These are phyloP conservation scores for Tripterygium wilfordii DNA, from an alignment of 177 flowering plant species.

Conservation along the genomic window DNA sequence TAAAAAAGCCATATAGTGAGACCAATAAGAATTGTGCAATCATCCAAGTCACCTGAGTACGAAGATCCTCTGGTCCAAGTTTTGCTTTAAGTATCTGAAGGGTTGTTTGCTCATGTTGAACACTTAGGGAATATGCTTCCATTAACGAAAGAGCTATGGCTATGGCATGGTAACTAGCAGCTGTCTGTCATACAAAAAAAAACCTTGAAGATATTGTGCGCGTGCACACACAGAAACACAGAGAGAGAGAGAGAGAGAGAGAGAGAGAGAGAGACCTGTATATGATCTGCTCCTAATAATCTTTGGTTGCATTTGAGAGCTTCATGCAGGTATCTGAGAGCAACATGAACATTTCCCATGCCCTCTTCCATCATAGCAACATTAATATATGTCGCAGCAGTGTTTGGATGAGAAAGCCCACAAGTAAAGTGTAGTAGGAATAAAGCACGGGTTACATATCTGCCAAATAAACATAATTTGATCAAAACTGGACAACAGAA, in stretches of 20 bases:
- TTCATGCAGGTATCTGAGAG: conserved; percentile 94
- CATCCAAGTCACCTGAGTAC: conserved; percentile 87
- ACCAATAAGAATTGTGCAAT: no score
- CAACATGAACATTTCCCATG: conserved; percentile 89
- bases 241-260: conserved; percentile 11
- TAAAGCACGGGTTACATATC: conserved; percentile 94
- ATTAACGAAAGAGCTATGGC: conserved; percentile 93
- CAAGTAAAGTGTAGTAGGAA: conserved; percentile 91
- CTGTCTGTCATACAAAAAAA: conserved; percentile 49
- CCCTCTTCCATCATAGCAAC: conserved; percentile 99
- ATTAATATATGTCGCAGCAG: conserved; percentile 95
- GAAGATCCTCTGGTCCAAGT: conserved; percentile 86
- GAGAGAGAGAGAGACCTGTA: conserved; percentile 54
- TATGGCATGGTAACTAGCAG: conserved; percentile 97
- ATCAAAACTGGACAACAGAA: conserved; percentile 1
- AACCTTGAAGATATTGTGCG: not conserved
- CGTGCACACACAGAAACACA: not conserved
- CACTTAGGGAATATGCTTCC: conserved; percentile 92
- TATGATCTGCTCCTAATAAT: conserved; percentile 85
- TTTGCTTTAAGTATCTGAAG: conserved; percentile 76
- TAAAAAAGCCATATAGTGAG: no score
- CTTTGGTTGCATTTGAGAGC: conserved; percentile 92
- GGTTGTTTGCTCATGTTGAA: conserved; percentile 95
- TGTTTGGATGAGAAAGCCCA: conserved; percentile 92
- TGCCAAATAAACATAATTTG: conserved; percentile 19